These are phyloP conservation scores for Russula dissimulans DNA, from an alignment of 768 basidiomycete species.

Conservation along the genomic window DNA sequence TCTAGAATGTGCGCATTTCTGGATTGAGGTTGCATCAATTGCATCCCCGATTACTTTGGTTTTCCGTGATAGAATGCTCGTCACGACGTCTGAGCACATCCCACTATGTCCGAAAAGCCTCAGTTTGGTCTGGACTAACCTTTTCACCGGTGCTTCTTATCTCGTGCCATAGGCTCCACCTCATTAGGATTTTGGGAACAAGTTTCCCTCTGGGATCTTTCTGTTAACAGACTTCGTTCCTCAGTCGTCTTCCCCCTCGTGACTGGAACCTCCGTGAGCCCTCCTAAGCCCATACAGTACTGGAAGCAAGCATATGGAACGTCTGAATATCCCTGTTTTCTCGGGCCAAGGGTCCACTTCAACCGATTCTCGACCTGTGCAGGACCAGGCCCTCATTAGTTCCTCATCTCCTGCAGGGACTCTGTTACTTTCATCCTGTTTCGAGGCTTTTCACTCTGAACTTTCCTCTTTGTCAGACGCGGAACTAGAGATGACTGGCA, in stretches of 20 bases:
- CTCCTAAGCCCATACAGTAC: not conserved
- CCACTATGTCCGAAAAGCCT: not conserved
- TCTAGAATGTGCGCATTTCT: not conserved
- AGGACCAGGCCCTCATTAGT: conserved; percentile 34
- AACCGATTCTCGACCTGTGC: conserved; percentile 26
- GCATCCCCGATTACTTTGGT: not conserved
- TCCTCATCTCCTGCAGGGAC: conserved; percentile 34
- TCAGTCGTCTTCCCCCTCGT: not conserved
- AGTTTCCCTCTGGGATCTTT: not conserved
- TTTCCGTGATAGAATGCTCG: not conserved
- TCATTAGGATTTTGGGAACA: not conserved
- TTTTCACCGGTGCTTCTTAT: not conserved
- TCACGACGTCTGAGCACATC: not conserved
- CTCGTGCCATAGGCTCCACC: not conserved
- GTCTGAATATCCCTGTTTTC: conserved; percentile 40
- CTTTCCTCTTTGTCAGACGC: conserved; percentile 35
- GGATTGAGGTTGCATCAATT: not conserved
- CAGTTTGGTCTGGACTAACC: not conserved
- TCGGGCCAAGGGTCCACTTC: conserved; percentile 44
- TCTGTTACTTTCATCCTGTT: conserved; percentile 42
- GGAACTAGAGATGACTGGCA: conserved; percentile 28
- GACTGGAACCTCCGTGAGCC: not conserved
- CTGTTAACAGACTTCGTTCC: not conserved
- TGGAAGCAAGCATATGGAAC: not conserved
- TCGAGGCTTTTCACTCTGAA: conserved; percentile 41